A percentile compares a stretch with the other conserved stretches of the same genome.
Evolutionary conservation across 208 protist species (phyloP).

Genomic region (Balamuthia mandrillaris): DNA sequence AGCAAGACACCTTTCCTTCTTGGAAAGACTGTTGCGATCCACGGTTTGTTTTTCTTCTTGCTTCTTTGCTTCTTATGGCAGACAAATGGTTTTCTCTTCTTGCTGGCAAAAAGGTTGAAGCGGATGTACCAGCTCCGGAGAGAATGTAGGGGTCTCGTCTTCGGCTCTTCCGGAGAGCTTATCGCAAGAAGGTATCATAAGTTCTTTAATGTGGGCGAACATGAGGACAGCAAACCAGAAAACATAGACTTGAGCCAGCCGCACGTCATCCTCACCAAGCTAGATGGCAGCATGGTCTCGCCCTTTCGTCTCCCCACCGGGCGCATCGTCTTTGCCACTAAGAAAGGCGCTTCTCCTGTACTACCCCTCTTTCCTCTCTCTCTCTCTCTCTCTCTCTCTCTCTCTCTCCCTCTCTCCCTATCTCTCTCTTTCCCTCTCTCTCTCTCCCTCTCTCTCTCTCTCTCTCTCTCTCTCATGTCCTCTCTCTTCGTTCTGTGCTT

Average conservation of each 20-base stretch:
- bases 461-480: too few species aligned
- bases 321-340: background rate
- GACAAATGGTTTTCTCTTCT: too few species aligned
- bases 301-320: too few species aligned
- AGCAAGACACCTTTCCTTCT: background rate
- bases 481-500: too few species aligned
- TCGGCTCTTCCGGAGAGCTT: background rate
- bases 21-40: background rate
- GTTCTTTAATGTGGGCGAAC: conserved; percentile 16
- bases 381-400: too few species aligned
- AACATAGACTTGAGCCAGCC: background rate
- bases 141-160: background rate
- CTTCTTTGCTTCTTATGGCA: background rate
- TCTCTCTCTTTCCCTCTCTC: too few species aligned
- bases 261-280: background rate
- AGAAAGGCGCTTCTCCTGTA: background rate
- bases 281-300: conserved; percentile 7
- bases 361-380: too few species aligned
- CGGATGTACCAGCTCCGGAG: background rate
- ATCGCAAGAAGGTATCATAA: conserved; percentile 22
- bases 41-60: background rate
- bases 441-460: too few species aligned
- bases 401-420: too few species aligned
- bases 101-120: background rate
- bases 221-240: background rate